Conservation (phyloP, 2,329 filamentous ascomycete genomes). For the Clonostachys rosea region DNA sequence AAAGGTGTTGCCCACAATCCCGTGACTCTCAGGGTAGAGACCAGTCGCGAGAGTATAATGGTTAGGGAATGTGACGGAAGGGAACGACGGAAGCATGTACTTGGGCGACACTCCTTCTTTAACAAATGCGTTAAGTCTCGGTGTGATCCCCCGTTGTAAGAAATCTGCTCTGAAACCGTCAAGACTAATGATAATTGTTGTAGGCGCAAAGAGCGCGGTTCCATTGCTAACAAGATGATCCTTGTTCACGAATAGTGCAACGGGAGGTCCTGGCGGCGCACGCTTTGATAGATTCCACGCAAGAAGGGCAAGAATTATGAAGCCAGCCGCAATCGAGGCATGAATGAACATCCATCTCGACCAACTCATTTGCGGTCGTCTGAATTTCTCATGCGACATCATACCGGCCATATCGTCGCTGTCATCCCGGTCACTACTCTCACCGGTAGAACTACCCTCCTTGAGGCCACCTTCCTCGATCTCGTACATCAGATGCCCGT, state of each 20-base stretch:
- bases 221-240: constrained; percentile 63
- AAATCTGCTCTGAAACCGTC: constrained; percentile 97
- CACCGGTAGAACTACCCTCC: constrained; percentile 60
- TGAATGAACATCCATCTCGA: constrained; percentile 50
- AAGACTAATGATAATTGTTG: constrained; percentile 87
- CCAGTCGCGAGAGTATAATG: constrained; percentile 94
- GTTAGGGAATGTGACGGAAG: constrained; percentile 94
- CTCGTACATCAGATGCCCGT: constrained; percentile 79
- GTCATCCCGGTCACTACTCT: constrained; percentile 56
- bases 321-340: constrained; percentile 43
- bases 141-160: constrained; percentile 76
- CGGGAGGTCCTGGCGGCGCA: constrained; percentile 22
- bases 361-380: constrained; percentile 30
- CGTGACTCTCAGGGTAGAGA: constrained; percentile 87
- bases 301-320: constrained; percentile 49
- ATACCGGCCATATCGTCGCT: constrained; percentile 52
- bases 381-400: constrained; percentile 39
- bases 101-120: constrained; percentile 80
- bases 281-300: constrained; percentile 55
- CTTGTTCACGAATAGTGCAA: constrained; percentile 12
- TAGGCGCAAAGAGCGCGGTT: constrained; percentile 82
- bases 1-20: constrained; percentile 90
- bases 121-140: constrained; percentile 73
- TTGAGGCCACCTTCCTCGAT: constrained; percentile 78
- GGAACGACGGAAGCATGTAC: constrained; percentile 93